phyloP scores from a whole-genome alignment of 2,329 filamentous ascomycete species.

The Alternaria sp. region DNA sequence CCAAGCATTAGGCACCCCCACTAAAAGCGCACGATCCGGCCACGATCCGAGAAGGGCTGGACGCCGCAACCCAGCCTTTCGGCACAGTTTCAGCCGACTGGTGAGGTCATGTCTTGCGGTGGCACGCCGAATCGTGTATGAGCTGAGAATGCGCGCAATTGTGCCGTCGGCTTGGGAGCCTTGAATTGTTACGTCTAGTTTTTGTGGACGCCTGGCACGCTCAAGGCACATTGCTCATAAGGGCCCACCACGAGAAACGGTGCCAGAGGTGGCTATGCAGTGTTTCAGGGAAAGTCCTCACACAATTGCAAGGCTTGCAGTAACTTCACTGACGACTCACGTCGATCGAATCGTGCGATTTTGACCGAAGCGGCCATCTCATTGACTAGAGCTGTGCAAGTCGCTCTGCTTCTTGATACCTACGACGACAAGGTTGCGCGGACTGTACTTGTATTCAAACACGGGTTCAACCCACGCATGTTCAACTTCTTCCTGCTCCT shows the following conservation, averaged over 20 bases:
- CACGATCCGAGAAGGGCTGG: neutral
- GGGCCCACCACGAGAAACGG: neutral
- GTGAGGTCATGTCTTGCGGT: neutral
- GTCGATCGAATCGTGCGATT: neutral
- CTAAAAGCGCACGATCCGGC: neutral
- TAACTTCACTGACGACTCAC: neutral
- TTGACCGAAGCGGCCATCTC: neutral
- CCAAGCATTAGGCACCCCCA: neutral
- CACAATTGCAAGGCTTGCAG: neutral
- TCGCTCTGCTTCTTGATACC: slow-evolving; percentile 71
- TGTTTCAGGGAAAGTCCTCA: neutral
- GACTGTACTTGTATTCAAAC: slow-evolving; percentile 86
- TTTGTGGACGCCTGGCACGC: neutral
- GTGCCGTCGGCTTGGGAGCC: slow-evolving; percentile 2
- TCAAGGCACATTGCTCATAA: neutral
- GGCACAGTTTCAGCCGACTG: slow-evolving; percentile 1
- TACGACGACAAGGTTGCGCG: slow-evolving; percentile 90
- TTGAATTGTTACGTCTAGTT: neutral
- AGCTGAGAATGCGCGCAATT: neutral
- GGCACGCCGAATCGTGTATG: neutral
- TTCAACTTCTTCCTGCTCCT: slow-evolving; percentile 73
- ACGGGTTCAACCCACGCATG: slow-evolving; percentile 91
- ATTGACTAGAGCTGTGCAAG: neutral
- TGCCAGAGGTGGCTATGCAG: neutral
- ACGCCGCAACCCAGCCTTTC: neutral